Base-by-base conservation (phyloP, 2,329 filamentous ascomycete species). In the Lachnellula occidentalis region DNA sequence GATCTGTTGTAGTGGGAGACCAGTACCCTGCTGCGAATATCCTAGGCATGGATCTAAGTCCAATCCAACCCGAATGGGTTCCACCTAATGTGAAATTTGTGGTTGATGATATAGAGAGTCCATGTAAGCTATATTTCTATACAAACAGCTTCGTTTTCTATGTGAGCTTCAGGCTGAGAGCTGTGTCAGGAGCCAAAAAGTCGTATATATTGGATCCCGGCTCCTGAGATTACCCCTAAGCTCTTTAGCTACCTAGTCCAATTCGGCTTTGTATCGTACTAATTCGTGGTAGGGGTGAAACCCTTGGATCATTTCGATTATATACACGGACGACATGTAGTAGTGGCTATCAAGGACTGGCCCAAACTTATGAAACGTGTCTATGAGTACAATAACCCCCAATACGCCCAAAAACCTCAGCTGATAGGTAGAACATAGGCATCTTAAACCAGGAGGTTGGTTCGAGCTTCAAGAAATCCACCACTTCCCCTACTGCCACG, bases 1-100 rank as follows among this genome's bases (percentile, higher is more conserved):
- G 57, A 60, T 59, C 47, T 59, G 80, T 79, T 81, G 48, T 79
- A 64, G 77, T 86, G 71, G 79, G 78, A 61, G 76, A 79, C 58
- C 64, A 73, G 57, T 74, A 70, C 56, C 70, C 72, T 3, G 71
- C 62, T 61, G 73, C 55, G 68, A 79, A 72, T 67, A 70, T 79
- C 70, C 74, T 73, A 19, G 81, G 80, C 11, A 74, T 79, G 5
- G 81, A 84, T 63, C 72, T 85, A 2, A 80, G 77, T 12, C 80
- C 80, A 1, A 82, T 83, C 41, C 80, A 84, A 63, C 79, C 80
- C 2, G 72, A 73, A 27, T 78, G 76, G 70, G 77, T 85, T 3
- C 82, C 82, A 1, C 72, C 75, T 27, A 87, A 87, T 61, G 80
- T 83, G 55, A 76, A 78, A 54, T 87, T 87, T 61, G 75, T 84